phyloP scores from a whole-genome alignment of 2,329 filamentous ascomycete species.

The Stylonectria norvegica region DNA sequence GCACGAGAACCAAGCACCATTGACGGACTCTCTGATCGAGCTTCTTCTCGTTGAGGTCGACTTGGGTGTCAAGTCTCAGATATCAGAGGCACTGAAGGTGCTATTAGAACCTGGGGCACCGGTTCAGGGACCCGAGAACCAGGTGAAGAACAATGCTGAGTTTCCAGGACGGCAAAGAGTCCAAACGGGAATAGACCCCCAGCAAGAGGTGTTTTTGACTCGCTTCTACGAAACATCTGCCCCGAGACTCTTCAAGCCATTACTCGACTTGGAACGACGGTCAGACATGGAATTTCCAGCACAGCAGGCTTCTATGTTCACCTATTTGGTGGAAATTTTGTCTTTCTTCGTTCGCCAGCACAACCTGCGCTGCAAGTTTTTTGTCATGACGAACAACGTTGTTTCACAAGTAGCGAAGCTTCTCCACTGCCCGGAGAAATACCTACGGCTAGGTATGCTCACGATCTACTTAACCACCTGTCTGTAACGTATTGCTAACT shows the following conservation, averaged over 20 bases:
- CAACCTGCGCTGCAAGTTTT: slow-evolving; percentile 79
- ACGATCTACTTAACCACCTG: background rate
- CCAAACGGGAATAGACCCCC: slow-evolving; percentile 56
- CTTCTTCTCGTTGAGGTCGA: slow-evolving; percentile 88
- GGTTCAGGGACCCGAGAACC: slow-evolving; percentile 48
- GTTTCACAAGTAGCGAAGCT: slow-evolving; percentile 78
- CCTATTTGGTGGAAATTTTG: slow-evolving; percentile 86
- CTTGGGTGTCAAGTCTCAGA: slow-evolving; percentile 89
- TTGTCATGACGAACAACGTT: slow-evolving; percentile 77
- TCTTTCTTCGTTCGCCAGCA: slow-evolving; percentile 94
- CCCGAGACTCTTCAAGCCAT: slow-evolving; percentile 77
- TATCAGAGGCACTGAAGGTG: slow-evolving; percentile 93
- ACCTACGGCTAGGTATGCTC: slow-evolving; percentile 76
- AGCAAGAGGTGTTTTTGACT: slow-evolving; percentile 81
- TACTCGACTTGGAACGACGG: slow-evolving; percentile 73
- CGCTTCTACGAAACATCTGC: slow-evolving; percentile 89
- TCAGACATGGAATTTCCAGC: slow-evolving; percentile 69
- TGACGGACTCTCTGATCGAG: slow-evolving; percentile 92
- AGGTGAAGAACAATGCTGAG: slow-evolving; percentile 64
- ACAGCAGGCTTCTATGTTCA: slow-evolving; percentile 85
- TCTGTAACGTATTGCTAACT: slow-evolving; percentile 23
- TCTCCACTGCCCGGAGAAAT: slow-evolving; percentile 80
- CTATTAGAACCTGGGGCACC: slow-evolving; percentile 70
- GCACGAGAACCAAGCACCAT: slow-evolving; percentile 75
- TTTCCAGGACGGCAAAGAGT: slow-evolving; percentile 61